Evolutionary conservation across 352 stramenopile genomes (phyloP).

Genomic region (Phytophthora citricola): DNA sequence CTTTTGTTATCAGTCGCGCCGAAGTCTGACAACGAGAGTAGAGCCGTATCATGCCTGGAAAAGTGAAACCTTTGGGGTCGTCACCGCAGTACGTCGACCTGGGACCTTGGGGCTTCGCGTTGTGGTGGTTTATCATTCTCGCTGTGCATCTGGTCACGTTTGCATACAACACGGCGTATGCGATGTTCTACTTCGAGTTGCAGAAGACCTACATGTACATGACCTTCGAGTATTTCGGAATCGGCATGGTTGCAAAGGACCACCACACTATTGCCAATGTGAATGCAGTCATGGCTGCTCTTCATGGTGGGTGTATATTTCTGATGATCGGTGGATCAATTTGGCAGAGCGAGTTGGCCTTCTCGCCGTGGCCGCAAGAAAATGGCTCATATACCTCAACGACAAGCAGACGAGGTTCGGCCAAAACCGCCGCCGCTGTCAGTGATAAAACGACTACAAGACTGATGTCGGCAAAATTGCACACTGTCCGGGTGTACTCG

Average conservation of each 20-base stretch:
- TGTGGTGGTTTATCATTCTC: slow-evolving; percentile 25
- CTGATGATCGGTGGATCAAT: slow-evolving; percentile 17
- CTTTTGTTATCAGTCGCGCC: no score
- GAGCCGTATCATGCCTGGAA: no score
- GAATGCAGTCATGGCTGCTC: slow-evolving; percentile 29
- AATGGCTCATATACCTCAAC: no score
- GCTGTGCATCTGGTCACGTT: slow-evolving; percentile 13
- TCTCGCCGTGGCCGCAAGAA: slow-evolving; percentile 1
- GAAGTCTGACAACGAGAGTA: no score
- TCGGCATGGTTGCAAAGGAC: slow-evolving; percentile 25
- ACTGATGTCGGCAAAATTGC: no score
- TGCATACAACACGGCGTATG: slow-evolving; percentile 23
- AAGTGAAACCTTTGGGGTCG: not conserved
- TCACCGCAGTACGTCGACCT: slow-evolving; percentile 21
- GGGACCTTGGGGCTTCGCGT: not conserved
- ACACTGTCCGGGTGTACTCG: no score
- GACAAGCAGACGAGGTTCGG: no score
- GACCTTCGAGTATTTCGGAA: slow-evolving; percentile 32
- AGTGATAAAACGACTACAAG: no score
- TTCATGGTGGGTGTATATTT: slow-evolving; percentile 26
- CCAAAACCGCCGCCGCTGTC: no score
- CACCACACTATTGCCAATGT: slow-evolving; percentile 21
- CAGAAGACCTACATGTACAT: slow-evolving; percentile 20
- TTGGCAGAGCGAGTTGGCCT: slow-evolving; percentile 20
- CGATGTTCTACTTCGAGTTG: slow-evolving; percentile 32